phyloP scores from a whole-genome alignment of 1,284 basidiomycete genomes.

The Trichosporon sp. region DNA sequence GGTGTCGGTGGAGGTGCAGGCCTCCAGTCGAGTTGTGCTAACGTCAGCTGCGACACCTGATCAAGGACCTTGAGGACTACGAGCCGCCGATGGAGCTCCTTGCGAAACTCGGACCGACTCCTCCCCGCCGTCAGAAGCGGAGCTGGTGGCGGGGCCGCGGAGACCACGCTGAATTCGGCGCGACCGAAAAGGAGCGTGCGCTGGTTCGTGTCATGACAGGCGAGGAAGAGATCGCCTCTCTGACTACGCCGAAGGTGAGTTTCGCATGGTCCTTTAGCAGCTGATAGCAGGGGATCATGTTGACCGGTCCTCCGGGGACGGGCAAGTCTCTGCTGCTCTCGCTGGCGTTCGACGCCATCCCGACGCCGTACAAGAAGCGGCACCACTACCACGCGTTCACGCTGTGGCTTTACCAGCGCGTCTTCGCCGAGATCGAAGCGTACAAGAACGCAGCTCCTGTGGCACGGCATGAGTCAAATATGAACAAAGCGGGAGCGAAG shows the following conservation, averaged over 20 bases:
- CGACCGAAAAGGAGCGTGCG: constrained; percentile 24
- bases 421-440: constrained; percentile 45
- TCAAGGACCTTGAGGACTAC: constrained; percentile 39
- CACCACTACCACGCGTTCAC: constrained; percentile 67
- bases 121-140: constrained; percentile 24
- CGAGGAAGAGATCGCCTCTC: constrained; percentile 58
- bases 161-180: not conserved
- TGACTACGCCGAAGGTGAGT: constrained; percentile 59
- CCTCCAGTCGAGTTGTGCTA: not conserved
- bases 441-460: not conserved
- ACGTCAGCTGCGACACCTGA: constrained; percentile 42
- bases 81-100: constrained; percentile 45
- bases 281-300: constrained; percentile 48
- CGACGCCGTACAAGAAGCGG: constrained; percentile 59
- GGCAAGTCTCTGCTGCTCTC: constrained; percentile 63
- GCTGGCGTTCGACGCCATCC: constrained; percentile 61
- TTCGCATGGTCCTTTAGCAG: not conserved
- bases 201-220: constrained; percentile 58
- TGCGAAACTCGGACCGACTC: constrained; percentile 35
- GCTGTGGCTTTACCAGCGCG: constrained; percentile 62
- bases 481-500: constrained; percentile 33
- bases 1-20: constrained; percentile 22
- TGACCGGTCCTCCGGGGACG: constrained; percentile 56
- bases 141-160: constrained; percentile 4
- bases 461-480: constrained; percentile 22